Evolutionary conservation across 805 yeast species (phyloP).

Genomic region (Helenozyma baotianmanensis): DNA sequence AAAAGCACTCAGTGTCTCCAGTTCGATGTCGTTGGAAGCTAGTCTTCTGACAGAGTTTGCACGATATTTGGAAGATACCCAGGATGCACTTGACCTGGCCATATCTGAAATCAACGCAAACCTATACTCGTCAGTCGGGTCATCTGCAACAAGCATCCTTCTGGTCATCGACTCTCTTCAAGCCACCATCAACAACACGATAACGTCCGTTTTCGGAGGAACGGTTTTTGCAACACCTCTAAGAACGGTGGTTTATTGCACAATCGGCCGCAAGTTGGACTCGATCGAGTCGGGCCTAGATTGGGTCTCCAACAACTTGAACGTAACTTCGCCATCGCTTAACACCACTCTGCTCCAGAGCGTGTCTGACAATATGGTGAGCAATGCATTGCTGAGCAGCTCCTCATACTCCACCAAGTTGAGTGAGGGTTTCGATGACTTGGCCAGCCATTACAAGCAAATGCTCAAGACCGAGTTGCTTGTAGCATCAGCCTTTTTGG

Average conservation of each 20-base stretch:
- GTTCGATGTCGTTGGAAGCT: no score
- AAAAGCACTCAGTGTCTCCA: no score
- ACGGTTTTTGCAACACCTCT: constrained; percentile 66
- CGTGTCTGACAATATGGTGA: no score
- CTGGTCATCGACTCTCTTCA: constrained; percentile 9
- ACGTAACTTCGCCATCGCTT: constrained; percentile 5
- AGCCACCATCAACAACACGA: constrained; percentile 50
- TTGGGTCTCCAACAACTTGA: constrained; percentile 68
- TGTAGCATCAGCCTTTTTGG: constrained; percentile 41
- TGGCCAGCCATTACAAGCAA: constrained; percentile 7
- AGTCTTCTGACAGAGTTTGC: no score
- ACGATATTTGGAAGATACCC: constrained; percentile 5
- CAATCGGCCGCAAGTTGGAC: constrained; percentile 67
- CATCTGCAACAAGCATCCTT: no score
- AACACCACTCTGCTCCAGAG: neutral
- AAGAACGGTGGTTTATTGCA: constrained; percentile 68
- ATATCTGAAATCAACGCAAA: constrained; percentile 56
- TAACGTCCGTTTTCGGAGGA: constrained; percentile 57
- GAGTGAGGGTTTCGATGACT: no score
- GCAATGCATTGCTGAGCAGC: no score
- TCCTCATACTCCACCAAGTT: no score
- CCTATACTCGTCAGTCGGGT: constrained; percentile 66
- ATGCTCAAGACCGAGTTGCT: constrained; percentile 43
- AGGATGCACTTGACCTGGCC: constrained; percentile 30
- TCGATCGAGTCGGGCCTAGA: constrained; percentile 65